Base-by-base conservation (phyloP, 306 rosid species). In the Mucuna pruriens region DNA sequence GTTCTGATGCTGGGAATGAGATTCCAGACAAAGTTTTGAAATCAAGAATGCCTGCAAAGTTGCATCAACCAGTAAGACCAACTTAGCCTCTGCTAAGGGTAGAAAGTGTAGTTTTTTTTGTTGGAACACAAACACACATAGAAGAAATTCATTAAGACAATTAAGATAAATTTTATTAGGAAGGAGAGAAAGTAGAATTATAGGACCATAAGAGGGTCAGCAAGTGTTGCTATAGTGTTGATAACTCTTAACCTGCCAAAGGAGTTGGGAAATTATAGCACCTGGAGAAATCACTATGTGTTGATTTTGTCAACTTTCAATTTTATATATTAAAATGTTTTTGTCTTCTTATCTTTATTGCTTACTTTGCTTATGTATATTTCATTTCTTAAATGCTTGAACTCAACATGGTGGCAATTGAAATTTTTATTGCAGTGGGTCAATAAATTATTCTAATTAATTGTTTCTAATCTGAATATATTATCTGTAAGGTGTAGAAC, bases 61-160 rank as follows among this genome's bases (percentile, higher is more conserved):
- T 76, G 64, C 81, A 71, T 68, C 91, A 83, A 80, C 86, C 62
- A 39, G 97, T 92, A 86, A 89, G 90, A 60, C 45, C 78, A 63
- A n/a, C 73, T 70, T 75, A 61, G 52, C 63, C 79, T 61, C 40
- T 61, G 60, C 15, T 51, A 49, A 26, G 68, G 44, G 23, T 80
- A 15, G 22, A 70, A 69, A 42, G 17, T 44, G 9, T 22, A n/a
- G 34, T 52, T 13, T 54, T 12, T 45, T 57, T 40, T 36, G 16
- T 36, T 65, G 49, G 31, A 17, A 5, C 19, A 20, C 75, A 44
- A 29, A 38, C 46, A 33, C 25, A 64, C 0, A 36, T n/a, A 66
- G 51, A 67, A 69, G 17, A 65, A 77, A 48, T 52, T 51, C 55
- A 23, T 45, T 46, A 46, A 5, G 39, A 25, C 19, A 63, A 61